Conservation (phyloP, 768 basidiomycete genomes). For the Boletus rubropictus region DNA sequence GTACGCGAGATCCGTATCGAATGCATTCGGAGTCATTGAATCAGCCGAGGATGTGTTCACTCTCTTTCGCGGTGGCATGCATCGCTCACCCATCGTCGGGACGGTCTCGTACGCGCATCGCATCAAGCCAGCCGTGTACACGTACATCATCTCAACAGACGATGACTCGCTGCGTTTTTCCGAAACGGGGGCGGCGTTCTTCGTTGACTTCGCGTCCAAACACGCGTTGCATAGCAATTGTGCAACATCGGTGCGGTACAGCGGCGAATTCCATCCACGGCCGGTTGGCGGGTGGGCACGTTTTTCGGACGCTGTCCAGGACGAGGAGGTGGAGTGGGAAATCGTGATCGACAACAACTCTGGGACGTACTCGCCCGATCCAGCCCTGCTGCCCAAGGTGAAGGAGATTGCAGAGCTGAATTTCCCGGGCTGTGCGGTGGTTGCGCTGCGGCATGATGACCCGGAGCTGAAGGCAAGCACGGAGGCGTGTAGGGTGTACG, state of each 20-base stretch:
- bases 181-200: conserved; percentile 82
- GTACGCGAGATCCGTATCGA: conserved; percentile 60
- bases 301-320: conserved; percentile 51
- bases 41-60: conserved; percentile 41
- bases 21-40: conserved; percentile 57
- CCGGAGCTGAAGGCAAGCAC: conserved; percentile 50
- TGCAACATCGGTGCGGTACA: conserved; percentile 58
- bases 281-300: conserved; percentile 62
- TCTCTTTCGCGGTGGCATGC: conserved; percentile 47
- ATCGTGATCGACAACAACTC: conserved; percentile 82
- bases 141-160: conserved; percentile 72
- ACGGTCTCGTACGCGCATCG: conserved; percentile 33
- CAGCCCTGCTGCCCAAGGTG: conserved; percentile 52
- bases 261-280: conserved; percentile 76
- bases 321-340: conserved; percentile 66
- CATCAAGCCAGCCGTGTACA: conserved; percentile 79
- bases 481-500: conserved; percentile 66
- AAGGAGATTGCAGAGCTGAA: conserved; percentile 65
- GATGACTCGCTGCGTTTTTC: conserved; percentile 79
- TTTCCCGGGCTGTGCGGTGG: conserved; percentile 58
- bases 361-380: conserved; percentile 79
- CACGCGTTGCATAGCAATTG: conserved; percentile 82
- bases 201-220: conserved; percentile 82
- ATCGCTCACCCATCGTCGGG: conserved; percentile 11
- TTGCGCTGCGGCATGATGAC: conserved; percentile 52